phyloP scores from a whole-genome alignment of 2,329 filamentous ascomycete species.

The Penicillium sp. region DNA sequence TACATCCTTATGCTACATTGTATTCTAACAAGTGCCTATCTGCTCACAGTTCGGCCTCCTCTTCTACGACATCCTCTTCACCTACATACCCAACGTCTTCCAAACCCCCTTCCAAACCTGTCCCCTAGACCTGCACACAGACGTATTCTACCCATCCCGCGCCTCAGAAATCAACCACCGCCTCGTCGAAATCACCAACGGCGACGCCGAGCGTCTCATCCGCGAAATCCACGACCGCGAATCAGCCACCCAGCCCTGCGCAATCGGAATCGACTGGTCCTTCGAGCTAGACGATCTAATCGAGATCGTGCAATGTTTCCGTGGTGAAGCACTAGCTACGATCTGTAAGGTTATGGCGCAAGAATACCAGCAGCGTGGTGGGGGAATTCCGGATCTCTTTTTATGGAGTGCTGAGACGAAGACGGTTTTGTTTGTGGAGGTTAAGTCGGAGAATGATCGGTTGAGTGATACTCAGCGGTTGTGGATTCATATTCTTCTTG shows the following conservation, averaged over 20 bases:
- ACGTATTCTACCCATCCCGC: slow-evolving; percentile 87
- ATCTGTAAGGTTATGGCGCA: slow-evolving; percentile 95
- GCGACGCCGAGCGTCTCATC: slow-evolving; percentile 71
- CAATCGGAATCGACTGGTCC: slow-evolving; percentile 92
- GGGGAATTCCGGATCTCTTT: slow-evolving; percentile 90
- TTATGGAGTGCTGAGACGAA: slow-evolving; percentile 72
- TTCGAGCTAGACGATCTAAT: slow-evolving; percentile 79
- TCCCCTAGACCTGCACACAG: slow-evolving; percentile 89
- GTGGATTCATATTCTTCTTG: slow-evolving; percentile 93
- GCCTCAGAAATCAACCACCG: slow-evolving; percentile 87
- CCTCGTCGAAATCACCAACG: slow-evolving; percentile 86
- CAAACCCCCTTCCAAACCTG: slow-evolving; percentile 95
- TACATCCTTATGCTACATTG: not conserved
- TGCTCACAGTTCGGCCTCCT: slow-evolving; percentile 71
- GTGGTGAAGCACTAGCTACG: slow-evolving; percentile 77
- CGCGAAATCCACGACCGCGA: slow-evolving; percentile 71
- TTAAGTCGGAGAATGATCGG: slow-evolving; percentile 87
- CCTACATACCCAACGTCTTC: slow-evolving; percentile 95
- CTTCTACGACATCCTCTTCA: slow-evolving; percentile 91
- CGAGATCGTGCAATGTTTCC: slow-evolving; percentile 79
- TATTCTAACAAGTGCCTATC: not conserved
- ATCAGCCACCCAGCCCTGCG: slow-evolving; percentile 74
- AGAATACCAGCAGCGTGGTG: slow-evolving; percentile 85
- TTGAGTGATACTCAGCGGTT: slow-evolving; percentile 94
- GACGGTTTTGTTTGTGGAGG: slow-evolving; percentile 77